Evolutionary conservation across 192 early-diverging fungal species (phyloP), one percentile per base, ranked within the genome.

Genomic region (Gaertneriomyces semiglobifer): DNA sequence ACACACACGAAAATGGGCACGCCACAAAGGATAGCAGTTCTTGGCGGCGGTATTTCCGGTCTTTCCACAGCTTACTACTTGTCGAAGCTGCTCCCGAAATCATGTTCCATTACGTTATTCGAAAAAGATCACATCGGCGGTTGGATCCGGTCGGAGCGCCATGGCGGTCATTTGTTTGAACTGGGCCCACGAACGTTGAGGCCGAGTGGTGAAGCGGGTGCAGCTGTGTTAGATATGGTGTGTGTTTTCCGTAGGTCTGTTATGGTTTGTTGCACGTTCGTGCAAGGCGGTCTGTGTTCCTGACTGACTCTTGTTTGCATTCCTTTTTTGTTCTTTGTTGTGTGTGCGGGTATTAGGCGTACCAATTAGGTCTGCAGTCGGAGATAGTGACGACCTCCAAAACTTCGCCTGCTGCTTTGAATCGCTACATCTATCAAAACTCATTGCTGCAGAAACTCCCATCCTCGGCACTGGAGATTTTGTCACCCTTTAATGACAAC

Each of bases 1-100:
- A 1, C 25, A 33, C 25, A 33, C 25, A 33, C 25, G 25, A 33
- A 33, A 33, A 33, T 33, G 25, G 25, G 25, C 25, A 33, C 25
- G 25, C 25, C 25, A 33, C 25, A 33, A 2, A 33, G 25, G 25
- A 33, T 33, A 33, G 25, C 25, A 33, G 86, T 98, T n/a, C 75
- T 98, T 5, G 95, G 95, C 42, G 94, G 92, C 41, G 96, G 96
- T 39, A 89, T 98, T 68, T 88, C 88, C 18, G 94, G 94, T 11
- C 86, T 98, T 14, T 86, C 88, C 45, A 78, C 91, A 3, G 92
- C 92, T 4, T 94, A 86, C 82, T 90, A 89, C 75, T 74, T 93
- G 14, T 73, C 89, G 62, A 78, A 8, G 7, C 69, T 61, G 14
- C 70, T 81, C 61, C 62, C 58, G 40, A 38, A 16, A 20, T 16